A percentile compares a stretch with the other conserved stretches of the same genome.
Conservation (phyloP, 768 basidiomycete species). For the Termitomyces sp. region DNA sequence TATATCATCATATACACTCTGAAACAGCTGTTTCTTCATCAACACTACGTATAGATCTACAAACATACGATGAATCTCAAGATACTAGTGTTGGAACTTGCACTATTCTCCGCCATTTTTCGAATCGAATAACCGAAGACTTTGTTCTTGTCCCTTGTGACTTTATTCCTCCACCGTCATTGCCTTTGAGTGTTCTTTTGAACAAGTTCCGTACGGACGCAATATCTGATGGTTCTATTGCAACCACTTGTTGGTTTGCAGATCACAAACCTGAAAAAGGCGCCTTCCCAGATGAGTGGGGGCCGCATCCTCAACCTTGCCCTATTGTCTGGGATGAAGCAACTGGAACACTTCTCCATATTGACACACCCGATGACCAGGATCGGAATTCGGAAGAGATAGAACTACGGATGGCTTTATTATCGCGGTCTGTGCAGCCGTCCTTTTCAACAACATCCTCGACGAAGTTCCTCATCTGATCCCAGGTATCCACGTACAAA, state of each 20-base stretch:
- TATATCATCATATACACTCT: conserved; percentile 84
- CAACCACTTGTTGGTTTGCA: conserved; percentile 64
- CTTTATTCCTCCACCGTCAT: conserved; percentile 70
- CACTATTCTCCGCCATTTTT: conserved; percentile 71
- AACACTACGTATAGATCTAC: conserved; percentile 68
- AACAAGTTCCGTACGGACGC: conserved; percentile 80
- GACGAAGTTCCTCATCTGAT: conserved; percentile 2
- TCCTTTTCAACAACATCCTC: background rate
- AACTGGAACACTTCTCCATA: conserved; percentile 61
- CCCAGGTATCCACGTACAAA: conserved; percentile 66
- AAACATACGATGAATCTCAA: conserved; percentile 72
- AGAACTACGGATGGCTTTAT: conserved; percentile 67
- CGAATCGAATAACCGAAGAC: conserved; percentile 71
- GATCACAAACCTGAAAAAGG: conserved; percentile 47
- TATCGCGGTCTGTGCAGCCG: conserved; percentile 47
- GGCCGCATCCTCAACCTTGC: conserved; percentile 32
- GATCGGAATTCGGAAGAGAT: conserved; percentile 70
- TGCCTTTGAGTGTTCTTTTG: conserved; percentile 66
- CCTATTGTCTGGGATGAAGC: conserved; percentile 68
- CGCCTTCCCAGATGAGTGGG: conserved; percentile 63
- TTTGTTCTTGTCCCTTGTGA: conserved; percentile 91
- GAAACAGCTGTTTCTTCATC: conserved; percentile 53
- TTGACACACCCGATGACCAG: conserved; percentile 65
- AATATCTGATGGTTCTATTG: conserved; percentile 56
- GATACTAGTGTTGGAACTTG: conserved; percentile 68